Base-by-base conservation (phyloP, 1,139 yeast genomes). In the Saccharomycopsis crataegensis region DNA sequence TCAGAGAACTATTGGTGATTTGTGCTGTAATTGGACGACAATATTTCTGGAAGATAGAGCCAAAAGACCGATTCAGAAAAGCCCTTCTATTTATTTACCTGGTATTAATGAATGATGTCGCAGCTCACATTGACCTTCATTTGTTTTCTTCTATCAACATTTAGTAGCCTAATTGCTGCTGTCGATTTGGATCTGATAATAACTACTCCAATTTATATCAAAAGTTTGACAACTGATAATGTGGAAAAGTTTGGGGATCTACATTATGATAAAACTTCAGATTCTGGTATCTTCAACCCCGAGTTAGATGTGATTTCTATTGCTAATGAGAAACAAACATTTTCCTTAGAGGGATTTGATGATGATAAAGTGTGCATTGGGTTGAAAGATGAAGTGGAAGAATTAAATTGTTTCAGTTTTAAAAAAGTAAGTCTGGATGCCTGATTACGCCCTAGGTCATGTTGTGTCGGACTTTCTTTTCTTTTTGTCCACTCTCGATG, bases 381-480 rank as follows among this genome's bases (percentile, higher is more conserved):
- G 11, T 44, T 14, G 7, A 22, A 41, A 31, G 41, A 32, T 28
- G 48, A 46, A 16, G 47, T 40, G 14, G 31, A 17, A 8, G 46
- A 34, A 16, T 48, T 50, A 1, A 42, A 43, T 14, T 53, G 56
- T 43, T 53, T 53, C 38, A 48, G 47, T 34, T 53, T 50, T 28
- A 46, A 46, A 32, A 43, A 47, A 31, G 50, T 53, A 34, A n/a
- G 50, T 14, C 28, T 31, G 28, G 4, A 4, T 22, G 4, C 1
- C 42, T 16, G 42, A 22, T 46, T 46, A n/a, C 16, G 14, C 12
- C 11, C n/a, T n/a, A n/a, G n/a, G n/a, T n/a, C n/a, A n/a, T n/a
- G n/a, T n/a, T n/a, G n/a, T n/a, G n/a, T n/a, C n/a, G n/a, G n/a
- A n/a, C n/a, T n/a, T 43, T 8, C n/a, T 31, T 14, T 6, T 37